These are phyloP conservation scores for Lichtheimia ramosa DNA, from an alignment of 371 early-diverging fungal species.

Conservation along the genomic window DNA sequence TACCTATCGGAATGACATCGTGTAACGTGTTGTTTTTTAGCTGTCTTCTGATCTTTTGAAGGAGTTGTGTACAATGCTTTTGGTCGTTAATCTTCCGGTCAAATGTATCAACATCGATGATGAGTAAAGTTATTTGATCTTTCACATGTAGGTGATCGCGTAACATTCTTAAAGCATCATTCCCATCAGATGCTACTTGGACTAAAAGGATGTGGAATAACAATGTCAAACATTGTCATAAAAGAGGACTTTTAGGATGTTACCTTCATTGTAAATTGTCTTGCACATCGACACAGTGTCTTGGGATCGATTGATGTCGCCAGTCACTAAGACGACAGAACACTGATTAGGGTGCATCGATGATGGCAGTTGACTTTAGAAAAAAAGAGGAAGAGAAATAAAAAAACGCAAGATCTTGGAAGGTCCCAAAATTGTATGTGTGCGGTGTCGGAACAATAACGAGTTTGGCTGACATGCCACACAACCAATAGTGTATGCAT, in stretches of 20 bases:
- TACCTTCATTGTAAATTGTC: slow-evolving; percentile 7
- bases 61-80: slow-evolving; percentile 6
- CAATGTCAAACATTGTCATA: neutral
- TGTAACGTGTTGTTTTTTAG: slow-evolving; percentile 6
- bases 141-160: slow-evolving; percentile 5
- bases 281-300: neutral
- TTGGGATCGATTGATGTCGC: slow-evolving; percentile 4
- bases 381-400: slow-evolving; percentile 2
- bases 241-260: neutral
- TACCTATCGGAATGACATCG: slow-evolving; percentile 20
- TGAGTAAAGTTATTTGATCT: slow-evolving; percentile 5
- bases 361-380: neutral
- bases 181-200: slow-evolving; percentile 6
- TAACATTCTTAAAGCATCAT: slow-evolving; percentile 11
- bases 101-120: slow-evolving; percentile 12
- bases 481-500: neutral
- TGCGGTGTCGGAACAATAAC: no score
- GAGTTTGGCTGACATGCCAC: no score
- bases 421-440: neutral
- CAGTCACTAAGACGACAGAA: slow-evolving; percentile 12
- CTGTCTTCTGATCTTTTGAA: slow-evolving; percentile 2
- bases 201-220: slow-evolving; percentile 2
- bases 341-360: slow-evolving; percentile 16
- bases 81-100: slow-evolving; percentile 9
- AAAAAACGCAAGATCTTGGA: neutral